Evolutionary conservation across 2,329 filamentous ascomycete species (phyloP), one percentile per base, ranked within the genome.

Genomic region (Venturia pyrina): DNA sequence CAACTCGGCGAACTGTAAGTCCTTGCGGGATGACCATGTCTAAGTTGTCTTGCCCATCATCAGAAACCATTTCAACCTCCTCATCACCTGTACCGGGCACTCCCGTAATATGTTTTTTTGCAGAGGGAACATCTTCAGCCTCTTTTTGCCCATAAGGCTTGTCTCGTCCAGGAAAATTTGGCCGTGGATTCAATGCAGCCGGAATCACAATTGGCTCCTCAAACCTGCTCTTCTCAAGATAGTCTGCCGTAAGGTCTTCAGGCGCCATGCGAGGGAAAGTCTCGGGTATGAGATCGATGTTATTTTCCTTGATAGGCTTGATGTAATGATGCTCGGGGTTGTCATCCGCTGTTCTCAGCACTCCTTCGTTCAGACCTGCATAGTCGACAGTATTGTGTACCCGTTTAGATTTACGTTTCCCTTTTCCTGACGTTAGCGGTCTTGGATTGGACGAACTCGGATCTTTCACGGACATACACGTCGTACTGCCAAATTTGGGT

Each of bases 11-110:
- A 40, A 89, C 86, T 1, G 85, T 89, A 57, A 89, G 76, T 41
- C 82, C 82, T 69, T 83, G 77, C 2, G 87, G 87, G 68, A 89
- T 87, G 34, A 89, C 83, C 87, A 89, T 89, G 69, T 85, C 87
- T 32, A 89, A 76, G 66, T 80, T 80, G 72, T 89, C 87, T 73
- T 88, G 86, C 21, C 85, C 83, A 70, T 85, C 81, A 69, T 88
- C 83, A n/a, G 73, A 73, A 7, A 80, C 76, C n/a, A 74, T 72
- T 67, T 83, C 78, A n/a, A 64, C 59, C 10, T 70, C 59, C 10
- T 70, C 67, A 21, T 69, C 66, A 34, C 60, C 37, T 28, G 40
- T 28, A 34, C 24, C 21, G 28, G 43, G 21, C 13, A 62, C 60
- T 28, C 24, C 60, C 28, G 28, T 37, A 10, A 44, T 28, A 44